A percentile compares a stretch with the other conserved stretches of the same genome.
These are phyloP conservation scores for Lanzia echinophila DNA, from an alignment of 2,329 filamentous ascomycete genomes.

Conservation along the genomic window DNA sequence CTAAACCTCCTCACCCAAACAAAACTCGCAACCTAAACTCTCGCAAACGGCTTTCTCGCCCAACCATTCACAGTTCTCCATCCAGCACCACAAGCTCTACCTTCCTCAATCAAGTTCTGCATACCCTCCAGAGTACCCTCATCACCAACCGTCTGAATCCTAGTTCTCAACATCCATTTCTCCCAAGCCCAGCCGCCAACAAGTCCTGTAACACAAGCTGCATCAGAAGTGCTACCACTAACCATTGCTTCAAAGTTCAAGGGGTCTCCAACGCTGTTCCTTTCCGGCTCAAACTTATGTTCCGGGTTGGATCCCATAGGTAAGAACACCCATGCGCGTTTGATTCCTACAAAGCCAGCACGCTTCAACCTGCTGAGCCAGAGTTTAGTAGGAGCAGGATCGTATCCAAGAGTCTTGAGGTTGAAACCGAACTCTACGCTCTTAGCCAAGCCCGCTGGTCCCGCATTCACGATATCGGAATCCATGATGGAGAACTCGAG, in stretches of 20 bases:
- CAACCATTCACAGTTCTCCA: conserved; percentile 58
- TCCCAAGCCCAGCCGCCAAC: conserved; percentile 91
- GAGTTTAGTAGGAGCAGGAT: conserved; percentile 72
- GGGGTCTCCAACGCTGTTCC: conserved; percentile 35
- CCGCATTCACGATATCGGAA: conserved; percentile 80
- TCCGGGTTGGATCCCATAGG: conserved; percentile 62
- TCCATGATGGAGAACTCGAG: conserved; percentile 88
- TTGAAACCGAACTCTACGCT: conserved; percentile 89
- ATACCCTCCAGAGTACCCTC: conserved; percentile 55
- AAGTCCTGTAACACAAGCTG: conserved; percentile 71
- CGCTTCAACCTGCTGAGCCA: conserved; percentile 70
- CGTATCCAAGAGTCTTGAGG: conserved; percentile 83
- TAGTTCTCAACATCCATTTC: conserved; percentile 85
- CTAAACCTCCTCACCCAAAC: background rate
- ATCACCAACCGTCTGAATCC: conserved; percentile 75
- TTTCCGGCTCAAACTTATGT: conserved; percentile 34
- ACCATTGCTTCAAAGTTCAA: conserved; percentile 56
- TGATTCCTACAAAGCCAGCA: conserved; percentile 72
- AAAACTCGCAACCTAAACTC: background rate
- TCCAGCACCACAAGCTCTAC: conserved; percentile 49
- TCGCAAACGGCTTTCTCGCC: conserved; percentile 50
- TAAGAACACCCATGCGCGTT: conserved; percentile 81
- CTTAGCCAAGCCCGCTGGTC: conserved; percentile 71
- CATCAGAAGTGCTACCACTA: conserved; percentile 62
- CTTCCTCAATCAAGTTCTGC: conserved; percentile 57